Evolutionary conservation across 352 stramenopile species (phyloP), one percentile per base, ranked within the genome.

Genomic region (Albugo laibachii): DNA sequence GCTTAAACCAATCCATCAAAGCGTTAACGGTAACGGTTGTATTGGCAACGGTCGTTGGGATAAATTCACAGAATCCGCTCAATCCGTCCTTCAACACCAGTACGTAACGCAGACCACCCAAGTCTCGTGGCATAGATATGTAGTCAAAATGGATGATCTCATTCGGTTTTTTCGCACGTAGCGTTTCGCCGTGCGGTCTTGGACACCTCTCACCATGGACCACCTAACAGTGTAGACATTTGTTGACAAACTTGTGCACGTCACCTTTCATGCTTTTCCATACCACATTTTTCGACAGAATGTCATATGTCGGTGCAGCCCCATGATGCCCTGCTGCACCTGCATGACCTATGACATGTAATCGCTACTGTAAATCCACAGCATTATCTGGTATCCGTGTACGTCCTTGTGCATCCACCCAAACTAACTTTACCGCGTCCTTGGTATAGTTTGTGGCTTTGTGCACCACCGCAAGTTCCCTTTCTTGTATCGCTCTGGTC

Each of bases 131-230:
- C n/a, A n/a, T n/a, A n/a, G n/a, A n/a, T n/a, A n/a, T n/a, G n/a
- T n/a, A n/a, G n/a, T n/a, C n/a, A n/a, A n/a, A n/a, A n/a, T n/a
- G n/a, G n/a, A n/a, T n/a, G n/a, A n/a, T n/a, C n/a, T 73, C 54
- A 11, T 69, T 69, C 0, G 58, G 60, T 8, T 56, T 61, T 0
- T 54, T 61, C 1, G 54, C 59, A 10, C 43, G 40, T 15, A 65
- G 14, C 0, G 47, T 48, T 13, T 51, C 36, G 3, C 62, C 56
- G 31, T 54, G 53, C 12, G 62, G 53, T 1, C 59, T 35, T 0
- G 50, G 56, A 0, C 47, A 11, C 41, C 47, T 31, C 13, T 49
- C 36, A 21, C 56, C 41, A n/a, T 46, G 48, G 0, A 49, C 47
- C 3, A 13, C 36, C 18, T 56, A 2, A 39, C 49, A 54, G 8